Percentiles rank a stretch among this genome's conserved stretches.
Evolutionary conservation across 2,329 filamentous ascomycete species (phyloP).

Genomic region (Fusarium clavum): DNA sequence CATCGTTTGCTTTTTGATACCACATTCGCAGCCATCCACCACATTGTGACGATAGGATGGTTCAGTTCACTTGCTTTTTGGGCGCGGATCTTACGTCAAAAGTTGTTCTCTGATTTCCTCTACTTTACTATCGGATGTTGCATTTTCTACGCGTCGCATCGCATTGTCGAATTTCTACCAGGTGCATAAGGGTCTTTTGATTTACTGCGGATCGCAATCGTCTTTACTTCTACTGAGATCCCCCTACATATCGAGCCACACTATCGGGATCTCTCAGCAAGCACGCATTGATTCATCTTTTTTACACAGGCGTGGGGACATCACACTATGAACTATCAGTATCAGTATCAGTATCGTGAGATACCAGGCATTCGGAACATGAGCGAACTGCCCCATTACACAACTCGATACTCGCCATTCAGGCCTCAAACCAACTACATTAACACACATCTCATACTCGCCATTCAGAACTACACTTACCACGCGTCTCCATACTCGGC

Average conservation of each 20-base stretch:
- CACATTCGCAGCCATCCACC: background rate
- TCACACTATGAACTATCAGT: background rate
- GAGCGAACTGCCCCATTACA: background rate
- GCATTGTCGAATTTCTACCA: background rate
- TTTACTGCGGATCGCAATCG: background rate
- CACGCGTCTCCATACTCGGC: too few relatives aligned
- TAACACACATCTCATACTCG: too few relatives aligned
- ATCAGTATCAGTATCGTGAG: background rate
- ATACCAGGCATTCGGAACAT: background rate
- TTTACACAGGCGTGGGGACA: background rate
- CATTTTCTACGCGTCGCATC: background rate
- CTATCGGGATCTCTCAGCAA: background rate
- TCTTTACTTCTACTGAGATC: background rate
- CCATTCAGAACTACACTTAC: too few relatives aligned
- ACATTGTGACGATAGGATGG: background rate
- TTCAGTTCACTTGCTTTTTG: background rate
- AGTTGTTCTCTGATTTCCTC: background rate
- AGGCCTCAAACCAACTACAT: background rate
- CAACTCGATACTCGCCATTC: background rate
- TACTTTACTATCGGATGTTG: background rate
- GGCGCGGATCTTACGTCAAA: background rate
- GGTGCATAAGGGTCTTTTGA: background rate
- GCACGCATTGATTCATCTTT: background rate
- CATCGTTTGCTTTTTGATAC: background rate
- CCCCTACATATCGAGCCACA: background rate